Evolutionary conservation across 768 basidiomycete genomes (phyloP).

Genomic region (Rhodocollybia butyracea): DNA sequence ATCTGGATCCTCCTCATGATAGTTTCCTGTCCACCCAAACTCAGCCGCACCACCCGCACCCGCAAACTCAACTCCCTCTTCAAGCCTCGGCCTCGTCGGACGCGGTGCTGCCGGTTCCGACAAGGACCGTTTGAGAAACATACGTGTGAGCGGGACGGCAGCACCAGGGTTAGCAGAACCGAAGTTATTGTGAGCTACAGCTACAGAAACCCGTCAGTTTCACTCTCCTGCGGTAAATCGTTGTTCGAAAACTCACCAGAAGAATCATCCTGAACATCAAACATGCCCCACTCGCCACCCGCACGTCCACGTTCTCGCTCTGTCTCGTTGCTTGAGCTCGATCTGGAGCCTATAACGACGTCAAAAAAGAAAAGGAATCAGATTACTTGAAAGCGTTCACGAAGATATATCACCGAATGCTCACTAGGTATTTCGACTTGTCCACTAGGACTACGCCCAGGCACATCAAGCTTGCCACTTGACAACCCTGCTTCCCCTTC

Average conservation of each 20-base stretch:
- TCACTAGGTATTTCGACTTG: no score
- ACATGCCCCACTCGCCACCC: conserved; percentile 4
- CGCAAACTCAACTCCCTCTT: neutral
- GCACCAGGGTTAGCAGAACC: neutral
- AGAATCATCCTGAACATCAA: neutral
- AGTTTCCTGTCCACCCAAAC: neutral
- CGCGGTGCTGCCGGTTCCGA: conserved; percentile 5
- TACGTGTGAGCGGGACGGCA: neutral
- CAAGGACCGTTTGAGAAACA: conserved; percentile 3
- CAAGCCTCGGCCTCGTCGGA: neutral
- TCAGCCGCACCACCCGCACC: neutral
- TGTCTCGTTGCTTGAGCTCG: conserved; percentile 3
- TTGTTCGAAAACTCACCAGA: neutral
- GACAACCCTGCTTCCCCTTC: no score
- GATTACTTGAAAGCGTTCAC: neutral
- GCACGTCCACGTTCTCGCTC: conserved; percentile 3
- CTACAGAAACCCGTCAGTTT: neutral
- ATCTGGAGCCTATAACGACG: conserved; percentile 2
- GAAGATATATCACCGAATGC: neutral
- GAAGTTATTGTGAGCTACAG: neutral
- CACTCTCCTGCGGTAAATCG: neutral
- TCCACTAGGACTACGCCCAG: no score
- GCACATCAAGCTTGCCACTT: no score
- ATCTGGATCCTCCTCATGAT: neutral
- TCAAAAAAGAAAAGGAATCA: neutral